A percentile compares a stretch with the other conserved stretches of the same genome.
Conservation (phyloP, 495 filamentous ascomycete species). For the Penicillium chermesinum region DNA sequence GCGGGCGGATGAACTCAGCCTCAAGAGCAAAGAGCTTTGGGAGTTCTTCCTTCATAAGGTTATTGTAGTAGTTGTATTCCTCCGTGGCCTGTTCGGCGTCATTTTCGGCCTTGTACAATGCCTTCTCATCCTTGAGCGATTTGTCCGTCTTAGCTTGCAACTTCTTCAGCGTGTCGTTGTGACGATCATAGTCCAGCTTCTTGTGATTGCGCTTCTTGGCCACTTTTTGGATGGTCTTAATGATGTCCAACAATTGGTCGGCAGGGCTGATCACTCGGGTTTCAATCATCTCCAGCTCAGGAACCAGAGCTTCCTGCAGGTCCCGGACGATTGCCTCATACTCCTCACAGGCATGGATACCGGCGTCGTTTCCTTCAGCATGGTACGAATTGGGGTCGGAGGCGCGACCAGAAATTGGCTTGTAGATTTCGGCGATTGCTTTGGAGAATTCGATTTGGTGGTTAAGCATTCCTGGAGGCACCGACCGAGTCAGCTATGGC, state of each 20-base stretch:
- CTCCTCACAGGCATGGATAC: slow-evolving; percentile 92
- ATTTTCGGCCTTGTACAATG: slow-evolving; percentile 89
- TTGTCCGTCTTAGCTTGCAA: slow-evolving; percentile 97
- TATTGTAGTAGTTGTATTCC: slow-evolving; percentile 96
- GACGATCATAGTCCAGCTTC: slow-evolving; percentile 92
- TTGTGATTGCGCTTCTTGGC: slow-evolving; percentile 92
- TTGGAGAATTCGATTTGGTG: slow-evolving; percentile 99
- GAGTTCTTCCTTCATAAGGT: slow-evolving; percentile 90
- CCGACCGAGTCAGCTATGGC: background rate
- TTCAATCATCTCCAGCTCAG: slow-evolving; percentile 98
- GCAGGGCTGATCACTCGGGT: slow-evolving; percentile 87
- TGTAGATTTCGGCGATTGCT: slow-evolving; percentile 93
- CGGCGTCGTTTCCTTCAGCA: slow-evolving; percentile 83
- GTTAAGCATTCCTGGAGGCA: slow-evolving; percentile 70
- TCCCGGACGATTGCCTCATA: slow-evolving; percentile 91
- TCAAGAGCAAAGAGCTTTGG: slow-evolving; percentile 91
- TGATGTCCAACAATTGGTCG: slow-evolving; percentile 87
- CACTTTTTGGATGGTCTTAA: slow-evolving; percentile 90
- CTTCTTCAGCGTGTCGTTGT: slow-evolving; percentile 78
- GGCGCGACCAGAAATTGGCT: slow-evolving; percentile 91
- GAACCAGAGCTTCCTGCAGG: slow-evolving; percentile 77
- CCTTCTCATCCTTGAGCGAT: slow-evolving; percentile 93
- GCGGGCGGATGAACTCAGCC: slow-evolving; percentile 90
- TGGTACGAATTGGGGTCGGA: slow-evolving; percentile 85
- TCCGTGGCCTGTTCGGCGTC: slow-evolving; percentile 89